phyloP scores from a whole-genome alignment of 2,329 filamentous ascomycete species.

The Penicillium vulpinum region DNA sequence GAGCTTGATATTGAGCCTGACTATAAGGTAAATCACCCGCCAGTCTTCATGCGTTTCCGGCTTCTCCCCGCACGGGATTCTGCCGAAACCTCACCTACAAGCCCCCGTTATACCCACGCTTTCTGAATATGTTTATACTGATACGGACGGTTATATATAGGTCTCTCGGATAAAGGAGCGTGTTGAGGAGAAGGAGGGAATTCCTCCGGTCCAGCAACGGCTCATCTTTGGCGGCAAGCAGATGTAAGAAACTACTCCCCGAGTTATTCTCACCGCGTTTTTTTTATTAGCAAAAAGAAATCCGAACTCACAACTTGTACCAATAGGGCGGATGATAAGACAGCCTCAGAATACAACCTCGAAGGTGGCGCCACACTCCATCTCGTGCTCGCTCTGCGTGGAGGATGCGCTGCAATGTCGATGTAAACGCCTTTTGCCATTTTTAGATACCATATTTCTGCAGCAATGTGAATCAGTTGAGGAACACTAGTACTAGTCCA shows the following conservation, averaged over 20 bases:
- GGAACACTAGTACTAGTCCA: not conserved
- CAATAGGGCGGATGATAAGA: constrained; percentile 88
- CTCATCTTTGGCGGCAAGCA: constrained; percentile 97
- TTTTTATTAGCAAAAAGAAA: not conserved
- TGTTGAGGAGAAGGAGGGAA: constrained; percentile 98
- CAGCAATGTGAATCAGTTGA: constrained; percentile 11
- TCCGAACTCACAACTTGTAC: constrained; percentile 1
- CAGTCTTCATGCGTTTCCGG: not conserved
- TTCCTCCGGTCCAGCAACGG: constrained; percentile 93
- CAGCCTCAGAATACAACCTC: constrained; percentile 83
- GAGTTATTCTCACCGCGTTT: not conserved
- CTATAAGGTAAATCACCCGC: constrained; percentile 69
- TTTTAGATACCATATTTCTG: constrained; percentile 20
- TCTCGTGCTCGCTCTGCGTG: constrained; percentile 89
- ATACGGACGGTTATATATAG: constrained; percentile 46
- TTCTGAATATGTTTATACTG: not conserved
- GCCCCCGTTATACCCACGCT: too few species aligned
- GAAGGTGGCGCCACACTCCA: constrained; percentile 92
- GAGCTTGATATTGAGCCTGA: constrained; percentile 94
- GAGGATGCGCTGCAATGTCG: constrained; percentile 53
- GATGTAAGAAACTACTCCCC: constrained; percentile 63
- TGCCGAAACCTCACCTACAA: not conserved
- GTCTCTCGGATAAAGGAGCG: constrained; percentile 97
- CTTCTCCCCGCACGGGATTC: constrained; percentile 1
- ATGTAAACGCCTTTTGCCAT: constrained; percentile 14